A percentile compares a stretch with the other conserved stretches of the same genome.
Evolutionary conservation across 768 basidiomycete genomes (phyloP).

Genomic region (Pisolithus tinctorius): DNA sequence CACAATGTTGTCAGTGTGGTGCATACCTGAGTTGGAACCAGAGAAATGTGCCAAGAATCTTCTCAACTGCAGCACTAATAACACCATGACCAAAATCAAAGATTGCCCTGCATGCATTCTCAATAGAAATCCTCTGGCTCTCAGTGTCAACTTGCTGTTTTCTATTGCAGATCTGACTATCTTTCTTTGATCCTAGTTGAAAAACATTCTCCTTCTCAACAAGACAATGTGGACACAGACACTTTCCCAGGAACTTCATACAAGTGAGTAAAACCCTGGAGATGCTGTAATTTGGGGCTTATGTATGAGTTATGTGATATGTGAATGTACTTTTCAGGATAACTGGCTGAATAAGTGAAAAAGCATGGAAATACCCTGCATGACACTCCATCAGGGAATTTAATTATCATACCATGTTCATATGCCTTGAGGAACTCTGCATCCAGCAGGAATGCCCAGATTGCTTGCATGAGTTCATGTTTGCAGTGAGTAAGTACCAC

Average conservation of each 20-base stretch:
- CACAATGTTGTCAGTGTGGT: not conserved
- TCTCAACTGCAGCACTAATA: not conserved
- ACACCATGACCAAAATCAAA: not conserved
- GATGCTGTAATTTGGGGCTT: no score
- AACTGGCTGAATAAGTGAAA: conserved; percentile 24
- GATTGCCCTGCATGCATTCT: not conserved
- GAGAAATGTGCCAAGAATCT: not conserved
- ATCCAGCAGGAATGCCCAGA: conserved; percentile 17
- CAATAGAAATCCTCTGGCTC: not conserved
- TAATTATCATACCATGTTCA: conserved; percentile 11
- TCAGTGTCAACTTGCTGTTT: not conserved
- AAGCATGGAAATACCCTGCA: conserved; percentile 10
- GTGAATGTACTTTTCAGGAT: conserved; percentile 26
- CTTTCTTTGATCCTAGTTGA: conserved; percentile 7
- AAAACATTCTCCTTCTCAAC: conserved; percentile 5
- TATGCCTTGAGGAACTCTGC: conserved; percentile 19
- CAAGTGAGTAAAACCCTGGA: conserved; percentile 13
- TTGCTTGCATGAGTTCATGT: conserved; percentile 19
- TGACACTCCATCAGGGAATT: conserved; percentile 13
- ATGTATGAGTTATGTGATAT: no score
- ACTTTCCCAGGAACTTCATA: conserved; percentile 13
- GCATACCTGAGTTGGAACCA: not conserved
- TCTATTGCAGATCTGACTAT: not conserved
- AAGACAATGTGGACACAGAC: conserved; percentile 17
- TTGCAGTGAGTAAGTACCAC: conserved; percentile 9